phyloP scores from a whole-genome alignment of 257 asterid species.

The Capsicum pubescens region DNA sequence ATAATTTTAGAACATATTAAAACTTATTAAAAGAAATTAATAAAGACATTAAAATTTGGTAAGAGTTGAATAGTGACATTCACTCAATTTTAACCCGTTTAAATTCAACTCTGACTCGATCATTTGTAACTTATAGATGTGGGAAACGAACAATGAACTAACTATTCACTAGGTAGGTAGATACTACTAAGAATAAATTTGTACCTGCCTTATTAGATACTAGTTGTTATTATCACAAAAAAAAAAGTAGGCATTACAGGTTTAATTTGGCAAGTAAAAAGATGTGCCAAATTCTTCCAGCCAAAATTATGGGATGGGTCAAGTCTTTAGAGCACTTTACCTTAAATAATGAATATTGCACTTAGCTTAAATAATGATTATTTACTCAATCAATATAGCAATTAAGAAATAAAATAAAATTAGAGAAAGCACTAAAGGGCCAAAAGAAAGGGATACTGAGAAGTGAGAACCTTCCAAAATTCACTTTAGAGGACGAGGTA shows the following conservation, averaged over 20 bases:
- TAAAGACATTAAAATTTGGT: no score
- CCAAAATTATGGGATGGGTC: constrained; percentile 11
- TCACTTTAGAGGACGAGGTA: constrained; percentile 31
- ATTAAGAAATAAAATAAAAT: background rate
- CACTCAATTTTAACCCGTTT: no score
- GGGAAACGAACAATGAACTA: no score
- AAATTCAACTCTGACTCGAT: no score
- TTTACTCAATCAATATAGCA: background rate
- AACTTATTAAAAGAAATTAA: no score
- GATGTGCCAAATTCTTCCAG: background rate
- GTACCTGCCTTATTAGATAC: background rate
- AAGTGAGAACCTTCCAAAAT: constrained; percentile 11
- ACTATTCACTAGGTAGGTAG: background rate
- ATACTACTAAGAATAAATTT: background rate
- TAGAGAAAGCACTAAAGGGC: background rate
- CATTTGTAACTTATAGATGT: no score
- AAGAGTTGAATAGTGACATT: no score
- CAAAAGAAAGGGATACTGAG: background rate
- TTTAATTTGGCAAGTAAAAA: background rate
- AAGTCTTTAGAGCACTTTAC: constrained; percentile 16
- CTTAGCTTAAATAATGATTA: constrained; percentile 11
- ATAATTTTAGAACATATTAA: no score
- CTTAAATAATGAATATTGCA: constrained; percentile 21
- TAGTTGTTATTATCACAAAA: background rate
- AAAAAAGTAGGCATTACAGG: constrained; percentile 2